Conservation (phyloP, 2,329 filamentous ascomycete genomes). For the Chaetomium globosum region DNA sequence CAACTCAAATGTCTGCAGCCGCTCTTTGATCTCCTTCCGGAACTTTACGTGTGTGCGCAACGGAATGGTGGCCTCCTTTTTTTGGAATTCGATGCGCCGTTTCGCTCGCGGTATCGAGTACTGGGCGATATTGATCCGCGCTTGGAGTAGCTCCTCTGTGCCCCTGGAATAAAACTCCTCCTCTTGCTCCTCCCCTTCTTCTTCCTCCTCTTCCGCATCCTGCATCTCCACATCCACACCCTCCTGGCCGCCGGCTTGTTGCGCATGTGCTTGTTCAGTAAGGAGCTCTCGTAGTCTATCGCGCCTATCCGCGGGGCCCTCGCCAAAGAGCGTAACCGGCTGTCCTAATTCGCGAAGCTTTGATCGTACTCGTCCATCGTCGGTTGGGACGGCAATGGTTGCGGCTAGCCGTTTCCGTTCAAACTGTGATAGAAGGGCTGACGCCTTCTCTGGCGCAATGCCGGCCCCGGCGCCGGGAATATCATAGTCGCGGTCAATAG, state of each 20-base stretch:
- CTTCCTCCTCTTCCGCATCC: conserved; percentile 61
- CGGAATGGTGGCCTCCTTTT: conserved; percentile 77
- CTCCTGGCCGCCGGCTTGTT: conserved; percentile 58
- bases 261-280: conserved; percentile 70
- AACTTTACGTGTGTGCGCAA: conserved; percentile 90
- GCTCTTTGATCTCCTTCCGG: conserved; percentile 84
- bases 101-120: conserved; percentile 85
- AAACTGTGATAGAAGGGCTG: conserved; percentile 83
- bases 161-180: conserved; percentile 96
- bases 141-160: conserved; percentile 70
- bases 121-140: conserved; percentile 75
- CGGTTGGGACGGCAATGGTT: conserved; percentile 88
- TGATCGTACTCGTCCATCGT: conserved; percentile 82
- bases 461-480: conserved; percentile 67
- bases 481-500: conserved; percentile 79
- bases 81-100: conserved; percentile 74
- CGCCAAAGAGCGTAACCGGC: conserved; percentile 91
- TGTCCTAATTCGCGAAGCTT: conserved; percentile 85
- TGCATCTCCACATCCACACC: conserved; percentile 64
- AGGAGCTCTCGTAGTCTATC: conserved; percentile 83
- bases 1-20: conserved; percentile 79
- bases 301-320: conserved; percentile 81
- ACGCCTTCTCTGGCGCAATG: conserved; percentile 77
- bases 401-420: conserved; percentile 87
- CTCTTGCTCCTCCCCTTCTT: conserved; percentile 69